Evolutionary conservation across 2,329 filamentous ascomycete species (phyloP).

Genomic region (Gnomoniopsis smithogilvyi): DNA sequence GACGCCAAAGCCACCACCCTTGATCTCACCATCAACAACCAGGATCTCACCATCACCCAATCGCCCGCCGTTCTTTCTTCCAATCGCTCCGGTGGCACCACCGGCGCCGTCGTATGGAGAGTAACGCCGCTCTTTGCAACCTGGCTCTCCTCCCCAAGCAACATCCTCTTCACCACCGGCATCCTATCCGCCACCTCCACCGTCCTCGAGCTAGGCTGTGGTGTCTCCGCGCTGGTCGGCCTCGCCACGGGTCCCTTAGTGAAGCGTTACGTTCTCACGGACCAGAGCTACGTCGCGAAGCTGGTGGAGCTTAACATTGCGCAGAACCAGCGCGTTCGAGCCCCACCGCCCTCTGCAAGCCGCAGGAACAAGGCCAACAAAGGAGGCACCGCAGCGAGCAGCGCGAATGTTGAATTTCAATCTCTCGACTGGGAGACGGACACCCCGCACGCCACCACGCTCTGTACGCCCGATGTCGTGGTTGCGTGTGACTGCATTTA

Average conservation of each 20-base stretch:
- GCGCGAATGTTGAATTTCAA: conserved; percentile 52
- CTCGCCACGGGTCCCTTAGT: conserved; percentile 63
- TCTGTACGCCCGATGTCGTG: conserved; percentile 57
- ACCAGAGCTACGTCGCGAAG: conserved; percentile 81
- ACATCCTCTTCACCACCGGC: conserved; percentile 54
- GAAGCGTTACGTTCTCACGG: conserved; percentile 71
- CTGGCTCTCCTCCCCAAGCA: conserved; percentile 66
- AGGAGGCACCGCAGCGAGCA: conserved; percentile 1
- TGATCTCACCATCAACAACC: conserved; percentile 64
- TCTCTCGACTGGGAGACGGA: conserved; percentile 82
- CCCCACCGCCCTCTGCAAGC: not conserved
- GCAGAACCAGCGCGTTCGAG: conserved; percentile 45
- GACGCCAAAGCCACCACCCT: conserved; percentile 65
- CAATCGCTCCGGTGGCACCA: conserved; percentile 60
- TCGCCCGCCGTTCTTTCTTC: conserved; percentile 81
- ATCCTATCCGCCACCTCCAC: conserved; percentile 53
- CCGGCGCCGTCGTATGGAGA: conserved; percentile 79
- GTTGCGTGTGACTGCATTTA: conserved; percentile 94
- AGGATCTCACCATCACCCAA: conserved; percentile 75
- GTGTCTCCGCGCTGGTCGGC: conserved; percentile 77
- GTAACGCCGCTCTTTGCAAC: conserved; percentile 78
- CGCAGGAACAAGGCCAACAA: not conserved
- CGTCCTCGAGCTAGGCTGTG: conserved; percentile 83
- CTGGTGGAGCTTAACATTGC: conserved; percentile 74
- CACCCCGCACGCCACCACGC: conserved; percentile 39